These are phyloP conservation scores for Salvia rosmarinus DNA, from an alignment of 257 asterid species.

Conservation along the genomic window DNA sequence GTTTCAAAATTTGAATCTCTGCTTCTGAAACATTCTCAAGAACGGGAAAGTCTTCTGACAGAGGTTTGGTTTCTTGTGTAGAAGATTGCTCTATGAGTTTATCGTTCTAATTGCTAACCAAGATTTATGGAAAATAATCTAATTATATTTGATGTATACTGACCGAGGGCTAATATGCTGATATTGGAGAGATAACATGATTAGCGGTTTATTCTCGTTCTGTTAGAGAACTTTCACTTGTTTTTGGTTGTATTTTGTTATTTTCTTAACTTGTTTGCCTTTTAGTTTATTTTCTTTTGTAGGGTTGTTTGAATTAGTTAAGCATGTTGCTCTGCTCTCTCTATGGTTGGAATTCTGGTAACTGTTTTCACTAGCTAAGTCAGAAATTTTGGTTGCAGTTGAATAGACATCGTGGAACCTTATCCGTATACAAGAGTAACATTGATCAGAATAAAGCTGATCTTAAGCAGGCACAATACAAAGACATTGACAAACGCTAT, in stretches of 20 bases:
- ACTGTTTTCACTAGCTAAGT: conserved; percentile 26
- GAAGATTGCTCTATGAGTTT: conserved; percentile 2
- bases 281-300: not conserved
- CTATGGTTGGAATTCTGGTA: conserved; percentile 16
- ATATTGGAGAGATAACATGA: not conserved
- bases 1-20: conserved; percentile 62
- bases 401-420: conserved; percentile 73
- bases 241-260: not conserved
- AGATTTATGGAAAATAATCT: conserved; percentile 9
- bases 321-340: conserved; percentile 20
- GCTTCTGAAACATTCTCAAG: conserved; percentile 65
- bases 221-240: conserved; percentile 10
- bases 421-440: conserved; percentile 84
- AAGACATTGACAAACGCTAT: conserved; percentile 93
- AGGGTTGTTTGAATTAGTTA: conserved; percentile 11
- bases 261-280: conserved; percentile 15
- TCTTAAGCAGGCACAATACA: conserved; percentile 92
- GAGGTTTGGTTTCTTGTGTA: conserved; percentile 59
- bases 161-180: conserved; percentile 5
- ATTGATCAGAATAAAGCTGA: conserved; percentile 70
- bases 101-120: conserved; percentile 1
- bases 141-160: conserved; percentile 15
- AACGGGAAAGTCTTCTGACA: conserved; percentile 80
- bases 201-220: conserved; percentile 13
- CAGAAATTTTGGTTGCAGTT: conserved; percentile 55